Evolutionary conservation across 805 yeast species (phyloP).

Genomic region (Yueomyces sp.): DNA sequence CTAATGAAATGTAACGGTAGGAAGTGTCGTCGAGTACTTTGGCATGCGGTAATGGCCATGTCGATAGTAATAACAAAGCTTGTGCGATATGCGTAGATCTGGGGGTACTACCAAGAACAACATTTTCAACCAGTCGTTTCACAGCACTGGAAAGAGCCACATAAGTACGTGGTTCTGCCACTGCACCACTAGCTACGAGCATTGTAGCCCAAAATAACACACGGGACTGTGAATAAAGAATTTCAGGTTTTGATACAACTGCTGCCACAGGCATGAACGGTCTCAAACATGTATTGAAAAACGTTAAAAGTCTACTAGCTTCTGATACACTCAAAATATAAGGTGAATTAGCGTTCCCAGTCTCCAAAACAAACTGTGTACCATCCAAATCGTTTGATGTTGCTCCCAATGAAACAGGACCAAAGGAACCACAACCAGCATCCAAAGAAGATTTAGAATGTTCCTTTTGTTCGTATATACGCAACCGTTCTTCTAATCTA

Average conservation of each 20-base stretch:
- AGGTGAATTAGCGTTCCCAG: background rate
- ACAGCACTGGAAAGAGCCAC: conserved; percentile 62
- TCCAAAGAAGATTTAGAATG: conserved; percentile 2
- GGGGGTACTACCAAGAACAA: conserved; percentile 89
- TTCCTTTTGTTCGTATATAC: conserved; percentile 11
- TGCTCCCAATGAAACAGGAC: too few species aligned
- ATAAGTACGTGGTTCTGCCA: conserved; percentile 77
- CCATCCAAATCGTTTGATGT: background rate
- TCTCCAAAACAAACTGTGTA: background rate
- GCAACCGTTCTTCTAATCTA: conserved; percentile 57
- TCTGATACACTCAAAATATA: background rate
- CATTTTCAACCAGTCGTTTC: conserved; percentile 77
- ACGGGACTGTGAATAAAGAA: conserved; percentile 66
- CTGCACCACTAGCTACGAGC: conserved; percentile 73
- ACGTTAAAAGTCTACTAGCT: background rate
- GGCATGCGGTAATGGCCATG: conserved; percentile 90
- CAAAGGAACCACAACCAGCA: background rate
- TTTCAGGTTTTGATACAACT: background rate
- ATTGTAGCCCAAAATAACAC: conserved; percentile 84
- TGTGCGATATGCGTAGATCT: conserved; percentile 89
- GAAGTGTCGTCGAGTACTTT: conserved; percentile 87
- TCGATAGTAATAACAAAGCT: conserved; percentile 68
- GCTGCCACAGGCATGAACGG: conserved; percentile 1
- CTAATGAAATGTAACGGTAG: conserved; percentile 76
- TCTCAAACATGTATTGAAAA: conserved; percentile 1